Base-by-base conservation (phyloP, 1,284 basidiomycete genomes). In the Rhizoctonia solani region DNA sequence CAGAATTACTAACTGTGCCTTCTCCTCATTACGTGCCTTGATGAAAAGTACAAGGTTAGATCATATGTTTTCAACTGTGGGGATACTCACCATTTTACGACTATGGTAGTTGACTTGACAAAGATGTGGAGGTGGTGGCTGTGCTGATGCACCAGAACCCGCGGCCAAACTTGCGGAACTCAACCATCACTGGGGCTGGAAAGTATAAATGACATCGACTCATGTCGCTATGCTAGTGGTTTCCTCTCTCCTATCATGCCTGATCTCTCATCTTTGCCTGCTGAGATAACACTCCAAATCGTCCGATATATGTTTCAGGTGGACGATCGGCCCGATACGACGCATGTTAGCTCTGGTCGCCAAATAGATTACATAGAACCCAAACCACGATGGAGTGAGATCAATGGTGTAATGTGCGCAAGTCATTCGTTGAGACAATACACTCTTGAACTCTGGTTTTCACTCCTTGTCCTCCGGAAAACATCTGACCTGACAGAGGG, bases 21-120 rank as follows among this genome's bases (percentile, higher is more conserved):
- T 98, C 79, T 97, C 95, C 77, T 94, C 90, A 89, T 97, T 97
- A 79, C 94, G 90, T 73, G 94, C 93, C 94, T 93, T 46, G 4
- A 29, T 59, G 23, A 50, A n/a, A 49, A n/a, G 6, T 19, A 19
- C 32, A 42, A 25, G 37, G 23, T 21, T 14, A 27, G 23, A 3
- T 14, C n/a, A 21, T 11, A 5, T 23, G 5, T 21, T 27, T 6
- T 49, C 21, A 14, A 25, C 19, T 44, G 5, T 27, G 25, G 25
- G 2, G 3, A 32, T 5, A 66, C 63, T 46, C 30, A 54, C 63
- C 63, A 66, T 66, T 54, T 66, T 54, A 50, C 46, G 63, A 44
- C 30, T 19, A 49, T 39, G 25, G 50, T 29, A 30, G 63, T 54
- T 44, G 63, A 53, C 25, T 16, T 16, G 11, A 49, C 50, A 34